Percentiles rank a stretch among this genome's conserved stretches.
phyloP scores from a whole-genome alignment of 2,329 filamentous ascomycete species.

The Fusarium sp. region DNA sequence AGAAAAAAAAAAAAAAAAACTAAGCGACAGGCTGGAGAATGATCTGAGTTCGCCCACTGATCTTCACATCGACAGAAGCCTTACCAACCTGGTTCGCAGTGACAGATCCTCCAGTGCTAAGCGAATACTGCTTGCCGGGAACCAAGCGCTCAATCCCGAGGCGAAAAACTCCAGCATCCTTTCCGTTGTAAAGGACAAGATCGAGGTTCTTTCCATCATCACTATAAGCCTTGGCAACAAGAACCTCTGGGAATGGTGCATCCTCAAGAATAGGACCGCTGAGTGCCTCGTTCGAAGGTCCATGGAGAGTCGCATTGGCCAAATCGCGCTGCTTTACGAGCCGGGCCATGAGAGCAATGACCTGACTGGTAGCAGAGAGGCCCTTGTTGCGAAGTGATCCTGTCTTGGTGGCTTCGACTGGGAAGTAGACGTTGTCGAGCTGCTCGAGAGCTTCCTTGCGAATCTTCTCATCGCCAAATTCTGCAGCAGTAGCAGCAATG shows the following conservation, averaged over 20 bases:
- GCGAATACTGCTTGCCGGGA: not conserved
- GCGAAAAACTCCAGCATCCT: not conserved
- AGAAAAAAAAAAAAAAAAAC: no score
- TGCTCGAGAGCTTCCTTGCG: not conserved
- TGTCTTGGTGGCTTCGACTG: not conserved
- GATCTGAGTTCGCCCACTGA: not conserved
- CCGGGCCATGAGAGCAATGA: not conserved
- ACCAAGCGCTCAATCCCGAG: not conserved
- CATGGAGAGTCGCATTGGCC: not conserved
- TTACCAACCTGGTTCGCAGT: not conserved
- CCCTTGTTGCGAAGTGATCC: slow-evolving; percentile 2
- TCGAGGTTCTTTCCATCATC: not conserved
- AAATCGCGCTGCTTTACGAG: not conserved
- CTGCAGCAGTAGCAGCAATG: not conserved
- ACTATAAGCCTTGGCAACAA: not conserved
- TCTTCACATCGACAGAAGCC: not conserved
- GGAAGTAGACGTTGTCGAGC: not conserved
- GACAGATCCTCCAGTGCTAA: not conserved
- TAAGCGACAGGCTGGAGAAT: not conserved
- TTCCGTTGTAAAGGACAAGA: not conserved
- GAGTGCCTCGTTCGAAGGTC: not conserved
- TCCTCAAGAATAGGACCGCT: not conserved
- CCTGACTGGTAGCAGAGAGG: not conserved
- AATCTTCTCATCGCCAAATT: not conserved
- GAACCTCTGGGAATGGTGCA: not conserved